A percentile compares a stretch with the other conserved stretches of the same genome.
phyloP scores from a whole-genome alignment of 768 basidiomycete genomes.

The Hericium erinaceus region DNA sequence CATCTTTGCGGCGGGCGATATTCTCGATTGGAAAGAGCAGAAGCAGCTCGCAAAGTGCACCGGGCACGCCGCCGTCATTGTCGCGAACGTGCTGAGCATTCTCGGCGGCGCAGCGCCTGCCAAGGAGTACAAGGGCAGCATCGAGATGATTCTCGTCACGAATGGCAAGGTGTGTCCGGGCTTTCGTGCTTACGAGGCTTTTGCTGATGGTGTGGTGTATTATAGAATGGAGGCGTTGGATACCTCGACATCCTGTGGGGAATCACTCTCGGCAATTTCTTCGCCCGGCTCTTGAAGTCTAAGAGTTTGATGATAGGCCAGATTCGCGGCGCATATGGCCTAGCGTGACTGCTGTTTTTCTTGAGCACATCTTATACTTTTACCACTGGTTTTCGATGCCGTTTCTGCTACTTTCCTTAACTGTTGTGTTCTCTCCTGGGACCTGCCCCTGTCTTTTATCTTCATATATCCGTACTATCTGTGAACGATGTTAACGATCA shows the following conservation, averaged over 20 bases:
- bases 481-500: background rate
- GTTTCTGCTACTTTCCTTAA: background rate
- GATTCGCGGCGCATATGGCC: background rate
- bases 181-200: no score
- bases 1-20: conserved; percentile 61
- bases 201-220: no score
- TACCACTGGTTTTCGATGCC: background rate
- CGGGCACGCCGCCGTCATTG: conserved; percentile 35
- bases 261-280: background rate
- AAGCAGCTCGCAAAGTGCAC: conserved; percentile 44
- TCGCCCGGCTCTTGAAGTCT: background rate
- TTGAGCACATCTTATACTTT: background rate
- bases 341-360: background rate
- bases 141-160: conserved; percentile 37
- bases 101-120: conserved; percentile 27
- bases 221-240: background rate
- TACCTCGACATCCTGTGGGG: background rate
- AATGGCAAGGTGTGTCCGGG: conserved; percentile 11
- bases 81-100: conserved; percentile 38
- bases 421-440: background rate
- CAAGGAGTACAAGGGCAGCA: conserved; percentile 38
- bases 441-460: background rate
- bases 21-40: conserved; percentile 54
- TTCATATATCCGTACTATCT: background rate
- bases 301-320: background rate